Evolutionary conservation across 768 basidiomycete genomes (phyloP).

Genomic region (Podaxis sp.): DNA sequence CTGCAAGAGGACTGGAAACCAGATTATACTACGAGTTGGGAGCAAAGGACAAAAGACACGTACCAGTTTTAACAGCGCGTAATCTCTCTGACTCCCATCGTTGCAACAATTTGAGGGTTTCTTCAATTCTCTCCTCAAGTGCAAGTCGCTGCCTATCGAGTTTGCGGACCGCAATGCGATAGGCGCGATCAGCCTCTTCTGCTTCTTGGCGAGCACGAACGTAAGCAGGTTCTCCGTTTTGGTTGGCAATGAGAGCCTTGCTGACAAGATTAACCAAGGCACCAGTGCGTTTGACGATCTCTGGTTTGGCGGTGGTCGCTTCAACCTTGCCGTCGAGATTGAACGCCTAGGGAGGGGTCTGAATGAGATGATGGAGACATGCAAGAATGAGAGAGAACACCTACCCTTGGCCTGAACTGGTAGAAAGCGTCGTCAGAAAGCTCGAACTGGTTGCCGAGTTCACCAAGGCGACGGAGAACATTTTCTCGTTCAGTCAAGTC

Average conservation of each 20-base stretch:
- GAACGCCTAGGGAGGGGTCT: conserved; percentile 47
- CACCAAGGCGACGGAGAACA: conserved; percentile 71
- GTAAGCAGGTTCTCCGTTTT: conserved; percentile 60
- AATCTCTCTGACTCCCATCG: conserved; percentile 84
- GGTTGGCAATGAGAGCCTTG: conserved; percentile 59
- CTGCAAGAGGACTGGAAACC: conserved; percentile 66
- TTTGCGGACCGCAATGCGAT: conserved; percentile 76
- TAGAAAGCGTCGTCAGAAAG: conserved; percentile 77
- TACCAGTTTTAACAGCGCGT: conserved; percentile 81
- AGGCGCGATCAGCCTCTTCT: conserved; percentile 74
- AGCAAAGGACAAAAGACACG: neutral
- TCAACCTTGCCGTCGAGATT: conserved; percentile 43
- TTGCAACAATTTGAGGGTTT: conserved; percentile 76
- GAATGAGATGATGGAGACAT: neutral
- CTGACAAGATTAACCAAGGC: conserved; percentile 69
- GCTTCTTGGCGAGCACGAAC: conserved; percentile 75
- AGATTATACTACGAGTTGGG: neutral
- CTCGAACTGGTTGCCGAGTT: conserved; percentile 81
- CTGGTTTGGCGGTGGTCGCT: conserved; percentile 21
- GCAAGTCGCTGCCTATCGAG: conserved; percentile 84
- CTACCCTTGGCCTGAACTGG: conserved; percentile 80
- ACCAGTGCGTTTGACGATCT: conserved; percentile 63
- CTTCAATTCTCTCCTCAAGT: conserved; percentile 85
- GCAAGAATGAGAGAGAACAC: conserved; percentile 14
- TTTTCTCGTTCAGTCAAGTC: conserved; percentile 63